These are phyloP conservation scores for Trichoderma parareesei DNA, from an alignment of 495 filamentous ascomycete genomes.

Conservation along the genomic window DNA sequence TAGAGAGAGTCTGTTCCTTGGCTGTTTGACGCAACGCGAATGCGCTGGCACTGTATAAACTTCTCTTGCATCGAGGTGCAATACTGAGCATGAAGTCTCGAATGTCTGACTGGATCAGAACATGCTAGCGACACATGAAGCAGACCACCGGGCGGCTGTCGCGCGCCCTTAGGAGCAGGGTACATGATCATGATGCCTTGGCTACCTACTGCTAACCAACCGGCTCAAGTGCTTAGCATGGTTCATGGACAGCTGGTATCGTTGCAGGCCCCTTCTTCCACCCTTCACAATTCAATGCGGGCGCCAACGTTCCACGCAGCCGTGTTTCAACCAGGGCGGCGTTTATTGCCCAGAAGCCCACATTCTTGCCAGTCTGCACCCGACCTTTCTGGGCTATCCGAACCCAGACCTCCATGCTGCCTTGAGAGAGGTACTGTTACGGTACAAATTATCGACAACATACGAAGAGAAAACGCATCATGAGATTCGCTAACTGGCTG, in stretches of 20 bases:
- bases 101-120: not conserved
- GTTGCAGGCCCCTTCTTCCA: not conserved
- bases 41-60: not conserved
- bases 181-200: not conserved
- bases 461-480: no score
- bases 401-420: not conserved
- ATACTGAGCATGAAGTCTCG: not conserved
- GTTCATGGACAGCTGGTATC: not conserved
- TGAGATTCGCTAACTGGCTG: no score
- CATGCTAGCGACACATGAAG: not conserved
- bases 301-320: conserved; percentile 5
- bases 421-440: no score
- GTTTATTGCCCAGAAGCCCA: not conserved
- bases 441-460: no score
- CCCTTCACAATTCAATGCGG: not conserved
- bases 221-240: not conserved
- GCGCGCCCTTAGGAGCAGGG: not conserved
- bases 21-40: not conserved
- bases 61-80: not conserved
- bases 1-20: not conserved
- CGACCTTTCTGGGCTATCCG: not conserved
- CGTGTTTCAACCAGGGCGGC: not conserved
- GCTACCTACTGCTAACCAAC: not conserved
- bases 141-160: not conserved
- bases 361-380: not conserved